Conservation (phyloP, 257 asterid species). For the Solanum gracilifrons region DNA sequence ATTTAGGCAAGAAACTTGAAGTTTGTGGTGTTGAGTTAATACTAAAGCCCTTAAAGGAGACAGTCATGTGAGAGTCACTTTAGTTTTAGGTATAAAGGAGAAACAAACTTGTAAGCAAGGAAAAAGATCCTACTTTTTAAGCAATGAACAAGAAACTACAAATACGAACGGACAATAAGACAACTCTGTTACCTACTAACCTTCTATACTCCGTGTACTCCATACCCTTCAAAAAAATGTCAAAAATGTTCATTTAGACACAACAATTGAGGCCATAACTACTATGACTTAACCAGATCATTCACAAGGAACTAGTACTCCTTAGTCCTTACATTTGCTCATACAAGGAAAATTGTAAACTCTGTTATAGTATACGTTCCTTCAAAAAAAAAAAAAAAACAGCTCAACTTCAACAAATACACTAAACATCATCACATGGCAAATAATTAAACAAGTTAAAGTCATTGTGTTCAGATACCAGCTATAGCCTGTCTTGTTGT, state of each 20-base stretch:
- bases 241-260: neutral
- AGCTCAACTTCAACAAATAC: neutral
- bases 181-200: neutral
- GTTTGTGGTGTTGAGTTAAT: neutral
- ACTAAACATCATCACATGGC: neutral
- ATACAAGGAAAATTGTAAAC: neutral
- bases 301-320: neutral
- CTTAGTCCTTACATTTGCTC: neutral
- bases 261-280: neutral
- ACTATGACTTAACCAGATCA: neutral
- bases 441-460: neutral
- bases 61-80: constrained; percentile 23
- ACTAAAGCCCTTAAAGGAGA: neutral
- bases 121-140: constrained; percentile 3
- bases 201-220: neutral
- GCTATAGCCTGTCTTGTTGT: neutral
- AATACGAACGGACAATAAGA: neutral
- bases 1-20: neutral
- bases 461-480: neutral
- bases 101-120: constrained; percentile 11
- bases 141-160: neutral
- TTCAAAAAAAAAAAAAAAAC: neutral
- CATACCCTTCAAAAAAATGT: neutral
- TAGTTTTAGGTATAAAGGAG: neutral
- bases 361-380: neutral